phyloP scores from a whole-genome alignment of 495 filamentous ascomycete genomes.

The Thozetella sp. region DNA sequence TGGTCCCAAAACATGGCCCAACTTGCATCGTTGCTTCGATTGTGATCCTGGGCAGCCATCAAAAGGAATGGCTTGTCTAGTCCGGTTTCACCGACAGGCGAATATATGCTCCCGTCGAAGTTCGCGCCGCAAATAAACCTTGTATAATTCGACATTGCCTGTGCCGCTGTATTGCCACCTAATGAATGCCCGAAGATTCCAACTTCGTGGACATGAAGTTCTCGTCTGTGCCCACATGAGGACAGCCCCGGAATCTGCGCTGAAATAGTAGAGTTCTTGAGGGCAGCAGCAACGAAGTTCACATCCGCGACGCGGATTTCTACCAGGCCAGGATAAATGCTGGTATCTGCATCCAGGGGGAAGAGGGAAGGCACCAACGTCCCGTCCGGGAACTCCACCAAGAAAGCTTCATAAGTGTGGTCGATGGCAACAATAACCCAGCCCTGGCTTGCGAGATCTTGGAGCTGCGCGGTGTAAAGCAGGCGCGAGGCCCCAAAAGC shows the following conservation, averaged over 20 bases:
- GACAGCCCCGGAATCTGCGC: neutral
- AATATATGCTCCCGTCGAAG: slow-evolving; percentile 46
- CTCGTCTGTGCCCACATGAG: neutral
- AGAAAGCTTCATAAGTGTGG: slow-evolving; percentile 45
- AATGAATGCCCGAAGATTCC: slow-evolving; percentile 55
- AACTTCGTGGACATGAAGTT: slow-evolving; percentile 19
- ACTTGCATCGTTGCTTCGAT: neutral
- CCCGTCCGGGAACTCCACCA: slow-evolving; percentile 54
- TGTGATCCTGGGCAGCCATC: slow-evolving; percentile 6
- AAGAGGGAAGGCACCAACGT: slow-evolving; percentile 14
- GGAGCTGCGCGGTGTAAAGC: slow-evolving; percentile 40
- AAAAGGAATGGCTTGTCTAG: slow-evolving; percentile 16
- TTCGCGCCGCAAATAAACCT: slow-evolving; percentile 46
- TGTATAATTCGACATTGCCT: slow-evolving; percentile 34
- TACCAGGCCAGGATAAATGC: neutral
- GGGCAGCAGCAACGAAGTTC: neutral
- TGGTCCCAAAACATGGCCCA: neutral
- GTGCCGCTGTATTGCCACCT: slow-evolving; percentile 52
- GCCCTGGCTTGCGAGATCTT: slow-evolving; percentile 47
- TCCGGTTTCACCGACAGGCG: slow-evolving; percentile 5
- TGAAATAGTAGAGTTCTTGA: neutral
- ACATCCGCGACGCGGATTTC: neutral
- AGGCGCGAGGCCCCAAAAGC: slow-evolving; percentile 27
- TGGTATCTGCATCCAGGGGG: neutral
- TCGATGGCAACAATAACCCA: slow-evolving; percentile 51